Percentiles rank a stretch among this genome's conserved stretches.
Conservation (phyloP, 495 filamentous ascomycete species). For the Tuber microsphaerosporum region DNA sequence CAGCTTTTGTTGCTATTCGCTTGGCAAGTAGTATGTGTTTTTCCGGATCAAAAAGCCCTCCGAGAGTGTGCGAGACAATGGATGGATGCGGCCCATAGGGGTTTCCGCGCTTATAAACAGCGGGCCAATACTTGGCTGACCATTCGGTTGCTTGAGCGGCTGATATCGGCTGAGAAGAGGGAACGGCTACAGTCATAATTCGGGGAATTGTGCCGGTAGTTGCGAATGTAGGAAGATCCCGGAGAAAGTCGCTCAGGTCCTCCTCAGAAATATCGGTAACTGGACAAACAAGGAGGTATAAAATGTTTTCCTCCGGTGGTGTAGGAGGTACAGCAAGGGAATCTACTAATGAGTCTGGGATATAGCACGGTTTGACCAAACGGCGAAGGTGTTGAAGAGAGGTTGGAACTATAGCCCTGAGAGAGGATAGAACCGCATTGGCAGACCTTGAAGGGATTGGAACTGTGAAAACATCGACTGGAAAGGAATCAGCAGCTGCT, state of each 20-base stretch:
- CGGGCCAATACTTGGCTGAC: conserved; percentile 76
- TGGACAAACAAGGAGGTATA: conserved; percentile 48
- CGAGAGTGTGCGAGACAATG: conserved; percentile 44
- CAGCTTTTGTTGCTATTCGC: conserved; percentile 53
- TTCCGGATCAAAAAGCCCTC: conserved; percentile 11
- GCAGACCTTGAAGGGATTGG: conserved; percentile 50
- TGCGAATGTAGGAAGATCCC: conserved; percentile 43
- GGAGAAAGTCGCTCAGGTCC: conserved; percentile 46
- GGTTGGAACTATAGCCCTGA: conserved; percentile 42
- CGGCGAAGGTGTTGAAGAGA: conserved; percentile 68
- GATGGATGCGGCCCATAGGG: conserved; percentile 66
- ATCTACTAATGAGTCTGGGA: conserved; percentile 51
- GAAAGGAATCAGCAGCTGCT: conserved; percentile 1
- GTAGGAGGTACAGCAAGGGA: conserved; percentile 29
- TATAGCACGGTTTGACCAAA: conserved; percentile 62
- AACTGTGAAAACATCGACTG: conserved; percentile 49
- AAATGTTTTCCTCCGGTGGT: conserved; percentile 17
- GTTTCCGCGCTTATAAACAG: conserved; percentile 75
- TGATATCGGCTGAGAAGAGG: conserved; percentile 67
- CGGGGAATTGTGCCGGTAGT: conserved; percentile 45
- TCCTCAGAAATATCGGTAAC: conserved; percentile 44
- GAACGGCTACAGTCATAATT: conserved; percentile 54
- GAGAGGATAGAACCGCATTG: conserved; percentile 51
- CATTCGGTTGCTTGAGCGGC: conserved; percentile 66
- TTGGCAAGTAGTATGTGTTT: conserved; percentile 65